phyloP scores from a whole-genome alignment of 345 rosid genomes.

The Boechera stricta region DNA sequence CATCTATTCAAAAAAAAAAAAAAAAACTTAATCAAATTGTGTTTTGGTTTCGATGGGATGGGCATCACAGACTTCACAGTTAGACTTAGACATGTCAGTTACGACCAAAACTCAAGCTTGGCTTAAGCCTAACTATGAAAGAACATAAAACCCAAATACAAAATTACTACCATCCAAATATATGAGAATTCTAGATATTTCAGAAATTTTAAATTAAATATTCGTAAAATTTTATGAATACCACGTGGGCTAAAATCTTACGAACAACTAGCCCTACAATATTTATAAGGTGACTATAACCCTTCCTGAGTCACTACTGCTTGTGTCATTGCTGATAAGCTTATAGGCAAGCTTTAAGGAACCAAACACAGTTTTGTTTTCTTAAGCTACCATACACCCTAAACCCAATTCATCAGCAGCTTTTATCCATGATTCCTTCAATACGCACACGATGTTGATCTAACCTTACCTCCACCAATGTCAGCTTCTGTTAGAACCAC shows the following conservation, averaged over 20 bases:
- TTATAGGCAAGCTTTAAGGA: slow-evolving; percentile 39
- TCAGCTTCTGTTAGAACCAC: too few species aligned
- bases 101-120: too few species aligned
- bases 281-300: slow-evolving; percentile 16
- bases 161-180: too few species aligned
- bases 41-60: neutral
- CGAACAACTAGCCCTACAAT: neutral
- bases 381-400: slow-evolving; percentile 16
- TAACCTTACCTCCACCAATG: too few species aligned
- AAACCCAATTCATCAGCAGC: slow-evolving; percentile 63
- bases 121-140: too few species aligned
- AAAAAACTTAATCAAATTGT: neutral
- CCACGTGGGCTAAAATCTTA: neutral
- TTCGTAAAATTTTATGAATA: neutral
- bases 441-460: too few species aligned
- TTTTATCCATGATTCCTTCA: slow-evolving; percentile 72
- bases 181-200: too few species aligned
- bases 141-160: too few species aligned
- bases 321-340: slow-evolving; percentile 5
- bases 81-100: too few species aligned
- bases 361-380: slow-evolving; percentile 26
- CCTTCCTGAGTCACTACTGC: slow-evolving; percentile 20
- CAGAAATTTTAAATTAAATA: too few species aligned
- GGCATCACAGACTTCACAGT: too few species aligned
- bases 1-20: too few species aligned